Evolutionary conservation across 768 basidiomycete genomes (phyloP).

Genomic region (Hygrocybe coccinea): DNA sequence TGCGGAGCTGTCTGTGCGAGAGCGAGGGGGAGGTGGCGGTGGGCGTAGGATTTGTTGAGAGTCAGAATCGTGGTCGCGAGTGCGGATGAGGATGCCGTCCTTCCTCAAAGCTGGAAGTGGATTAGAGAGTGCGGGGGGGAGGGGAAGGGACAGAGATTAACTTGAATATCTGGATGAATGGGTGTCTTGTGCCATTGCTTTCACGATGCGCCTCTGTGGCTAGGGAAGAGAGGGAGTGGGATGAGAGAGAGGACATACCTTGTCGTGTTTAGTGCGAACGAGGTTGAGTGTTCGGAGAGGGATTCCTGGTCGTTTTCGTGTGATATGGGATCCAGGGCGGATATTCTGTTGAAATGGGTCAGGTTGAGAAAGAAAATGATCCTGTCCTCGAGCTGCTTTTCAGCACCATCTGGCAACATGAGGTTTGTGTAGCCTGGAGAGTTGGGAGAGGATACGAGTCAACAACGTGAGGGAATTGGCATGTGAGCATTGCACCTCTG

Average conservation of each 20-base stretch:
- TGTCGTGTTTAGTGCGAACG: slow-evolving; percentile 88
- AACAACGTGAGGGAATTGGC: slow-evolving; percentile 97
- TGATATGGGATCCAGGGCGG: slow-evolving; percentile 56
- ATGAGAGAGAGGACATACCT: slow-evolving; percentile 32
- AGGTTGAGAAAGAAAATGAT: slow-evolving; percentile 98
- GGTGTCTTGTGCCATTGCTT: slow-evolving; percentile 89
- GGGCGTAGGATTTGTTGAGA: background rate
- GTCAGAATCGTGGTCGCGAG: slow-evolving; percentile 5
- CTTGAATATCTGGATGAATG: slow-evolving; percentile 96
- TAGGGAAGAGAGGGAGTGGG: background rate
- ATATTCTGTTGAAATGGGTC: slow-evolving; percentile 81
- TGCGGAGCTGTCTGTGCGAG: background rate
- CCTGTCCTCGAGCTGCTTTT: slow-evolving; percentile 93
- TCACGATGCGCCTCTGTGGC: slow-evolving; percentile 94
- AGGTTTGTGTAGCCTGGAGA: slow-evolving; percentile 81
- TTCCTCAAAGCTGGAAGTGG: slow-evolving; percentile 67
- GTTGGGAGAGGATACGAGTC: too few relatives aligned
- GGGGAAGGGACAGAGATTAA: too few relatives aligned
- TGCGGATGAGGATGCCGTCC: slow-evolving; percentile 54
- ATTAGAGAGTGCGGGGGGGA: too few relatives aligned
- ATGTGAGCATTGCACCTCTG: slow-evolving; percentile 86
- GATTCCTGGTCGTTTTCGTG: slow-evolving; percentile 15
- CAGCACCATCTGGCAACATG: slow-evolving; percentile 98
- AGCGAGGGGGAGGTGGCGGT: background rate
- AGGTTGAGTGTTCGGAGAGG: slow-evolving; percentile 63